A percentile compares a stretch with the other conserved stretches of the same genome.
Conservation (phyloP, 192 early-diverging fungal genomes). For the Backusella morwellensis region DNA sequence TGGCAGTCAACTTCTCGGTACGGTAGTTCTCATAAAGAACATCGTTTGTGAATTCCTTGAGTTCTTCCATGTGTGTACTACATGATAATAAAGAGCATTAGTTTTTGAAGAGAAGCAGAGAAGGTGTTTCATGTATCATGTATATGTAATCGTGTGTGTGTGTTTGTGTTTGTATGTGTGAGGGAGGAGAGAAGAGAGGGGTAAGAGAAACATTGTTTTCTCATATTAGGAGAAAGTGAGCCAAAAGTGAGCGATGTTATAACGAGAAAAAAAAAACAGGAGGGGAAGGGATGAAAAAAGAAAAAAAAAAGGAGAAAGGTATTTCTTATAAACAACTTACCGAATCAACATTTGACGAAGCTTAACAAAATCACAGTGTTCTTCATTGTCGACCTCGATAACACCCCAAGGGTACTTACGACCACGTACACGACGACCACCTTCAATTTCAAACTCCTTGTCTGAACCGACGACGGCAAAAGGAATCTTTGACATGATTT, state of each 20-base stretch:
- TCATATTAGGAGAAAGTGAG: background rate
- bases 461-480: slow-evolving; percentile 96
- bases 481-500: slow-evolving; percentile 90
- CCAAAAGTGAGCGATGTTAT: background rate
- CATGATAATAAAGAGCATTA: background rate
- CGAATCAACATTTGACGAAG: slow-evolving; percentile 89
- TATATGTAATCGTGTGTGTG: background rate
- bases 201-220: background rate
- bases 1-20: slow-evolving; percentile 87
- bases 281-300: background rate
- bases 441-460: slow-evolving; percentile 78
- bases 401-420: slow-evolving; percentile 92
- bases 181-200: background rate
- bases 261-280: background rate
- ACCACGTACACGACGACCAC: slow-evolving; percentile 87
- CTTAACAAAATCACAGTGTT: slow-evolving; percentile 96
- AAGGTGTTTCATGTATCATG: background rate
- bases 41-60: slow-evolving; percentile 91
- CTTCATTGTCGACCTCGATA: slow-evolving; percentile 96
- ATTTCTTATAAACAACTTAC: slow-evolving; percentile 10
- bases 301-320: background rate
- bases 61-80: slow-evolving; percentile 96
- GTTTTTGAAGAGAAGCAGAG: background rate
- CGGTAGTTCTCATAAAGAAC: slow-evolving; percentile 96
- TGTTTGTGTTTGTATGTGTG: background rate